Percentiles rank a stretch among this genome's conserved stretches.
These are phyloP conservation scores for Phaffia tasmanica DNA, from an alignment of 768 basidiomycete genomes.

Conservation along the genomic window DNA sequence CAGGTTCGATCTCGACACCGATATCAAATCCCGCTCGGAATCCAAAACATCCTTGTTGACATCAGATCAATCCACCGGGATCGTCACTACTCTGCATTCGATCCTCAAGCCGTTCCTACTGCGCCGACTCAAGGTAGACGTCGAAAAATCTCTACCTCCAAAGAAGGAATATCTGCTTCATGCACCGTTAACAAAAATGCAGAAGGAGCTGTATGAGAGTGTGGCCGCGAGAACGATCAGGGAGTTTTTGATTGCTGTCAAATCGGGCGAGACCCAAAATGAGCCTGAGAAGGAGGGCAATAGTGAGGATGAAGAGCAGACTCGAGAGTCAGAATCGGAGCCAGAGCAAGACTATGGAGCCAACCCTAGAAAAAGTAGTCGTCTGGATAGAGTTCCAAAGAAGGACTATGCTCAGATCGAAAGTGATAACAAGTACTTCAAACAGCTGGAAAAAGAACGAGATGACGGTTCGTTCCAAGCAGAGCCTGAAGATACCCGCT, in stretches of 20 bases:
- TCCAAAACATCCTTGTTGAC: conserved; percentile 24
- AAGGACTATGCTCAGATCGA: conserved; percentile 36
- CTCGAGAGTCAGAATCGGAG: conserved; percentile 30
- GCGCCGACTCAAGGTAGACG: conserved; percentile 81
- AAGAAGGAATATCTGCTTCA: conserved; percentile 86
- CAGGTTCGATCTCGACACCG: conserved; percentile 34
- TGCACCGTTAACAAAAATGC: conserved; percentile 69
- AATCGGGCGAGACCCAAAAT: conserved; percentile 33
- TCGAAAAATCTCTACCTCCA: conserved; percentile 72
- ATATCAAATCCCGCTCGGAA: conserved; percentile 26
- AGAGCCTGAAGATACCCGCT: background rate
- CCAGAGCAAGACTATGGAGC: conserved; percentile 14
- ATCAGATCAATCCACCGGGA: conserved; percentile 44
- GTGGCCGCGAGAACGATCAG: conserved; percentile 63
- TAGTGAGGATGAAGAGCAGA: conserved; percentile 29
- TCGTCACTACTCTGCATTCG: conserved; percentile 69
- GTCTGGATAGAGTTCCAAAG: conserved; percentile 27
- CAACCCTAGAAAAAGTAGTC: conserved; percentile 11
- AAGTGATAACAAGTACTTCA: conserved; percentile 36
- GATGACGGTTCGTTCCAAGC: background rate
- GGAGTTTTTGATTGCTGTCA: conserved; percentile 43
- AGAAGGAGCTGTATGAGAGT: conserved; percentile 73
- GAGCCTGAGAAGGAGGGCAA: conserved; percentile 23
- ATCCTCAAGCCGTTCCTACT: conserved; percentile 94
- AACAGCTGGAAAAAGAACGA: conserved; percentile 33